Evolutionary conservation across 352 stramenopile species (phyloP).

Genomic region (Globisporangium acanthophoron): DNA sequence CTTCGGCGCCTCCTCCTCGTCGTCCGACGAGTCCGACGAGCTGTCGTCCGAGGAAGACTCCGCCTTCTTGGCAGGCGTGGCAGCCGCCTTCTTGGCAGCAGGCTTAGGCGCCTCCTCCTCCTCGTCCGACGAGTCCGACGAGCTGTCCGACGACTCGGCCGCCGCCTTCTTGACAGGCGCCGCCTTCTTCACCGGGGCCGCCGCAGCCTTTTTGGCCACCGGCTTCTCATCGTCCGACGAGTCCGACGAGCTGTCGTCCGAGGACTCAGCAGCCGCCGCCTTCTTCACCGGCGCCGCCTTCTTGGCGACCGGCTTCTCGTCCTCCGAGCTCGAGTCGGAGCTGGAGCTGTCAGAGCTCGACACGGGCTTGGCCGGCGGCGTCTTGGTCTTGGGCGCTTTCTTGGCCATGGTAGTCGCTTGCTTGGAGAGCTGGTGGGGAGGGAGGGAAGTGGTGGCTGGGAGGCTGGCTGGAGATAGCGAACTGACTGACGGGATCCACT

Average conservation of each 20-base stretch:
- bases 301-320: slow-evolving; percentile 26
- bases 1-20: slow-evolving; percentile 45
- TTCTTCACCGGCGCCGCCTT: slow-evolving; percentile 8
- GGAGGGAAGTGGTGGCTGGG: slow-evolving; percentile 2
- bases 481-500: slow-evolving; percentile 11
- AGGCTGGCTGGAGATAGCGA: slow-evolving; percentile 12
- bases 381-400: slow-evolving; percentile 23
- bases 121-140: slow-evolving; percentile 33
- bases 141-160: neutral
- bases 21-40: slow-evolving; percentile 25
- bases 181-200: slow-evolving; percentile 22
- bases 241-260: slow-evolving; percentile 33
- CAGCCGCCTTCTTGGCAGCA: slow-evolving; percentile 22
- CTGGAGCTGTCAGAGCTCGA: slow-evolving; percentile 29
- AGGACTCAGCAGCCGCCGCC: slow-evolving; percentile 1
- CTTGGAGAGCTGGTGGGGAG: neutral
- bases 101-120: slow-evolving; percentile 32
- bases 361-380: slow-evolving; percentile 22
- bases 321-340: slow-evolving; percentile 35
- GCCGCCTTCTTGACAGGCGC: slow-evolving; percentile 13
- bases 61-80: slow-evolving; percentile 30
- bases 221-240: slow-evolving; percentile 25
- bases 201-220: slow-evolving; percentile 18
- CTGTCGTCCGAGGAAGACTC: slow-evolving; percentile 9
- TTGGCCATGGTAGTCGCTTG: slow-evolving; percentile 24